Percentiles rank a stretch among this genome's conserved stretches.
Conservation (phyloP, 441 rosid species). For the Arabidopsis lyrata region DNA sequence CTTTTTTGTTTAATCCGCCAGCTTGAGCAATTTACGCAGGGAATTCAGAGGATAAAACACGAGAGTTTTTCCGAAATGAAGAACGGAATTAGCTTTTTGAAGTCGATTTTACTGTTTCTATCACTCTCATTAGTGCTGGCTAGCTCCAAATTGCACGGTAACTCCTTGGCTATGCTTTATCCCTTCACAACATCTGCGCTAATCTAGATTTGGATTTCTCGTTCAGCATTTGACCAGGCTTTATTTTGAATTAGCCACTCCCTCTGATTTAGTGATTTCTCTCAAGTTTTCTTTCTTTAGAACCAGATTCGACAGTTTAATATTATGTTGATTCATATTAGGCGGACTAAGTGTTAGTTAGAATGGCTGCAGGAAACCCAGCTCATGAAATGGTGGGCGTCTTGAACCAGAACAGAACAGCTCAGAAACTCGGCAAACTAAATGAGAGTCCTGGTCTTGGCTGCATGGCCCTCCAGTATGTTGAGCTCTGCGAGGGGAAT, state of each 20-base stretch:
- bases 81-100: conserved; percentile 11
- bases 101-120: conserved; percentile 29
- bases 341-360: conserved; percentile 6
- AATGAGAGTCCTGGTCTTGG: conserved; percentile 88
- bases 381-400: conserved; percentile 78
- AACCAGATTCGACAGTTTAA: background rate
- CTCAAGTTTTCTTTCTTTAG: conserved; percentile 2
- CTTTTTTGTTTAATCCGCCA: conserved; percentile 1
- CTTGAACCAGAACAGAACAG: conserved; percentile 73
- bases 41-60: background rate
- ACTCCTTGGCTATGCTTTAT: conserved; percentile 1
- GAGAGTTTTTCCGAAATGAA: conserved; percentile 20
- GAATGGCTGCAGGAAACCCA: conserved; percentile 63
- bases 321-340: background rate
- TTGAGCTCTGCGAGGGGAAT: conserved; percentile 70
- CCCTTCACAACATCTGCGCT: conserved; percentile 19
- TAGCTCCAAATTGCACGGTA: conserved; percentile 37
- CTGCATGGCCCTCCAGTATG: conserved; percentile 89
- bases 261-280: background rate
- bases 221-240: background rate
- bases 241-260: background rate
- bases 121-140: conserved; percentile 31
- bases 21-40: background rate
- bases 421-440: conserved; percentile 59
- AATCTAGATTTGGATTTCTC: conserved; percentile 24